Conservation (phyloP, 1,139 yeast species). For the Lodderomyces theae region DNA sequence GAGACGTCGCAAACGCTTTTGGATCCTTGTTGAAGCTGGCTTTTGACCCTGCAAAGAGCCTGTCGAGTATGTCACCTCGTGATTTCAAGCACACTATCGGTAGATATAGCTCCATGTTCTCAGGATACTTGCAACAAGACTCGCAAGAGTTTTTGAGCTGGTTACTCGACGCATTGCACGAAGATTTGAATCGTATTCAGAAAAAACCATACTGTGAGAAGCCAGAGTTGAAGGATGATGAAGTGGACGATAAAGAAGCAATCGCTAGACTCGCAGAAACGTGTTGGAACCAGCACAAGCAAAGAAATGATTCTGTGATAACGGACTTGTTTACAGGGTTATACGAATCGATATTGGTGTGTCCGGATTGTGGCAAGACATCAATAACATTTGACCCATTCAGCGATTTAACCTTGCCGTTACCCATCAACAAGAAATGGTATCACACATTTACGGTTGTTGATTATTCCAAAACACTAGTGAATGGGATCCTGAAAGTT, state of each 20-base stretch:
- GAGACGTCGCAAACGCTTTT: slow-evolving; percentile 76
- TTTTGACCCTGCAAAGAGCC: slow-evolving; percentile 32
- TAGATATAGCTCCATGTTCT: slow-evolving; percentile 73
- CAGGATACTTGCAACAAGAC: slow-evolving; percentile 91
- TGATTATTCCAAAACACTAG: slow-evolving; percentile 45
- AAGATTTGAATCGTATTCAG: slow-evolving; percentile 80
- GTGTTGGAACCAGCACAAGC: slow-evolving; percentile 79
- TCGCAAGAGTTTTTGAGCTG: slow-evolving; percentile 93
- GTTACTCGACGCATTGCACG: slow-evolving; percentile 88
- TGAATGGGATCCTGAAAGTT: slow-evolving; percentile 31
- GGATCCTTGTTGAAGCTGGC: slow-evolving; percentile 61
- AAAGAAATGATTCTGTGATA: slow-evolving; percentile 82
- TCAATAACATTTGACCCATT: slow-evolving; percentile 94
- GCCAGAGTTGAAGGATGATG: slow-evolving; percentile 72
- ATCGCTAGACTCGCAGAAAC: slow-evolving; percentile 61
- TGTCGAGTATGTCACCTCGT: slow-evolving; percentile 51
- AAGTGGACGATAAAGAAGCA: slow-evolving; percentile 52
- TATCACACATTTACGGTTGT: slow-evolving; percentile 60
- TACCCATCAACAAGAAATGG: slow-evolving; percentile 81
- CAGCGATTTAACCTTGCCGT: slow-evolving; percentile 84
- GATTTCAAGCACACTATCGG: slow-evolving; percentile 82
- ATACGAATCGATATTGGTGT: slow-evolving; percentile 83
- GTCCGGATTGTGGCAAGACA: slow-evolving; percentile 80
- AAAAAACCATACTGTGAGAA: slow-evolving; percentile 86
- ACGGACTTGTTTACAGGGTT: slow-evolving; percentile 86